A percentile compares a stretch with the other conserved stretches of the same genome.
phyloP scores from a whole-genome alignment of 164 flowering plant species.

The Aristolochia californica region DNA sequence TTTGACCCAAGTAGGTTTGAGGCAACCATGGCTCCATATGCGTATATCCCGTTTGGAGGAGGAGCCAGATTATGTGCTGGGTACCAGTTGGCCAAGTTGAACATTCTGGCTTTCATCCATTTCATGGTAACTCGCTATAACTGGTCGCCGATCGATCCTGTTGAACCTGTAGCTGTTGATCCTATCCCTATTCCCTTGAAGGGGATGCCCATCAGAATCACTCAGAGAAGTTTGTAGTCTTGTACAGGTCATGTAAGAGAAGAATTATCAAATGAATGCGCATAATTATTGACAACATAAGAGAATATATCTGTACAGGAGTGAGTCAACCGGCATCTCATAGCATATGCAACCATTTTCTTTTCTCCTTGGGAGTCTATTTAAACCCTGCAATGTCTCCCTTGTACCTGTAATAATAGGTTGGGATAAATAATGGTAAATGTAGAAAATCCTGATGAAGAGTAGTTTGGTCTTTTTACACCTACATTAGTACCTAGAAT shows the following conservation, averaged over 20 bases:
- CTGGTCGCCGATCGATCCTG: constrained; percentile 45
- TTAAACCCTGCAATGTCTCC: constrained; percentile 11
- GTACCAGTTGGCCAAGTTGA: constrained; percentile 60
- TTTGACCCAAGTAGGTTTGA: constrained; percentile 69
- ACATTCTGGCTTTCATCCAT: constrained; percentile 57
- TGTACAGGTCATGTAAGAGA: no score
- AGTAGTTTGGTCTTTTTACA: no score
- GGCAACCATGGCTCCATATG: constrained; percentile 41
- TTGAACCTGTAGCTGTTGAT: constrained; percentile 46
- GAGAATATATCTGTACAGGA: constrained; percentile 54
- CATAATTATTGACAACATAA: no score
- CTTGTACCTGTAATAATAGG: constrained; percentile 17
- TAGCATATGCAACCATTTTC: constrained; percentile 67
- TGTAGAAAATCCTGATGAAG: no score
- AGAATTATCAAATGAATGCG: no score
- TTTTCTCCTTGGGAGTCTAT: constrained; percentile 14
- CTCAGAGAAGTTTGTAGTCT: not conserved
- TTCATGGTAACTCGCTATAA: constrained; percentile 44
- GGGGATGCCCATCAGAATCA: constrained; percentile 52
- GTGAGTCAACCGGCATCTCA: constrained; percentile 60
- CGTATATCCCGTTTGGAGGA: constrained; percentile 67
- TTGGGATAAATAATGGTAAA: no score
- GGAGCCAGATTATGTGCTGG: constrained; percentile 81
- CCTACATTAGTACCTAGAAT: no score
- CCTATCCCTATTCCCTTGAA: constrained; percentile 59